Base-by-base conservation (phyloP, 345 rosid genomes). In the Acer negundo region DNA sequence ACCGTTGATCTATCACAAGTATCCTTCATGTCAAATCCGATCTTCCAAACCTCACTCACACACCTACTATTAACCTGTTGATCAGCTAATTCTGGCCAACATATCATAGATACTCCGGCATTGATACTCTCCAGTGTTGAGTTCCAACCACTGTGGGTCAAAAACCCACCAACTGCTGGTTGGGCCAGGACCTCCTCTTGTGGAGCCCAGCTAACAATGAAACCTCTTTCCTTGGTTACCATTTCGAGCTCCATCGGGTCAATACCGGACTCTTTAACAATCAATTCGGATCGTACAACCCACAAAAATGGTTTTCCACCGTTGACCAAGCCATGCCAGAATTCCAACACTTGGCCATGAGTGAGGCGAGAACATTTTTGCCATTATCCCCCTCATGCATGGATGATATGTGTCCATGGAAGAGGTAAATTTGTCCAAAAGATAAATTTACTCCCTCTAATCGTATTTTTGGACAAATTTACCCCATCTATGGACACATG, bases 101-200 rank as follows among this genome's bases (percentile, higher is more conserved):
- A 87, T 6, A 87, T 81, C 84, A 87, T 75, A 6, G 86, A 80
- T 19, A 84, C 81, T 22, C 87, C 87, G 2, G 77, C 63, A 5
- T 42, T 51, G 15, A 86, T 78, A 4, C 83, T 81, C 78, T 83
- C 82, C 80, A 83, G 6, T 22, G 69, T 72, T 63, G 87, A 81
- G 69, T 75, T 80, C 82, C 82, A 80, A 4, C 79, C 76, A 31
- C 44, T 64, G 24, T 80, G 83, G 1, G 79, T 84, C 64, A 86
- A 77, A 79, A 87, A 80, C 61, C 87, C 86, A 35, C 89, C 86
- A 31, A 81, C 70, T 3, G 87, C 84, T 46, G 75, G 65, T 28
- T 87, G 84, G 15, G 67, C 42, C n/a, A 81, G 19, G 0, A 81
- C 79, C 42, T 74, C 75, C 72, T 59, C 78, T 56, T 81, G 81